phyloP scores from a whole-genome alignment of 768 basidiomycete genomes.

The Boletales sp. region DNA sequence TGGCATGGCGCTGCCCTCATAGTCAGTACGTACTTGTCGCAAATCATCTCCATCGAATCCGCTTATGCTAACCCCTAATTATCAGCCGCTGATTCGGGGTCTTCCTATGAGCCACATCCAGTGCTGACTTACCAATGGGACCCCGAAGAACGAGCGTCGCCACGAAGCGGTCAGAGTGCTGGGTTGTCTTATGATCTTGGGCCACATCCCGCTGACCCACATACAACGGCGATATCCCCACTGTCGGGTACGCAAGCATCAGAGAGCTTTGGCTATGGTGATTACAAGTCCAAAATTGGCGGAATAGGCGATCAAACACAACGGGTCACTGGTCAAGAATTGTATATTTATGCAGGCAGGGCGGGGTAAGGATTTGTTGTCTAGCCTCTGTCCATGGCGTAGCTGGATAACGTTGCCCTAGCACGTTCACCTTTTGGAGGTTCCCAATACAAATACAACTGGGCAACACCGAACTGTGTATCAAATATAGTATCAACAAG shows the following conservation, averaged over 20 bases:
- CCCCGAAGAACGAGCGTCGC: constrained; percentile 38
- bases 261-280: constrained; percentile 4
- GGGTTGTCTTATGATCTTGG: constrained; percentile 49
- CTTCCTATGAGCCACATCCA: constrained; percentile 73
- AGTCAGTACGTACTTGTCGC: constrained; percentile 65
- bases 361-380: constrained; percentile 43
- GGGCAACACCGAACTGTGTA: constrained; percentile 61
- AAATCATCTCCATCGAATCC: background rate
- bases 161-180: constrained; percentile 25
- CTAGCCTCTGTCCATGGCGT: background rate
- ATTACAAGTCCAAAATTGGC: constrained; percentile 18
- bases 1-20: constrained; percentile 90
- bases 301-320: constrained; percentile 34
- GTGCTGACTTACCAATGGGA: constrained; percentile 72
- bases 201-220: constrained; percentile 74
- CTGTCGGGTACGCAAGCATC: constrained; percentile 1
- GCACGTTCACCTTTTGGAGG: constrained; percentile 92
- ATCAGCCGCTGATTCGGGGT: constrained; percentile 73
- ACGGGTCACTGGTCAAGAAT: constrained; percentile 57
- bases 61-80: background rate
- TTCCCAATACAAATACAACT: constrained; percentile 85
- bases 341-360: constrained; percentile 62
- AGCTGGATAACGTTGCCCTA: constrained; percentile 26
- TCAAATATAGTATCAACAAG: constrained; percentile 80
- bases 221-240: constrained; percentile 43